Base-by-base conservation (phyloP, 2,329 filamentous ascomycete genomes). In the Aspergillus sp. region DNA sequence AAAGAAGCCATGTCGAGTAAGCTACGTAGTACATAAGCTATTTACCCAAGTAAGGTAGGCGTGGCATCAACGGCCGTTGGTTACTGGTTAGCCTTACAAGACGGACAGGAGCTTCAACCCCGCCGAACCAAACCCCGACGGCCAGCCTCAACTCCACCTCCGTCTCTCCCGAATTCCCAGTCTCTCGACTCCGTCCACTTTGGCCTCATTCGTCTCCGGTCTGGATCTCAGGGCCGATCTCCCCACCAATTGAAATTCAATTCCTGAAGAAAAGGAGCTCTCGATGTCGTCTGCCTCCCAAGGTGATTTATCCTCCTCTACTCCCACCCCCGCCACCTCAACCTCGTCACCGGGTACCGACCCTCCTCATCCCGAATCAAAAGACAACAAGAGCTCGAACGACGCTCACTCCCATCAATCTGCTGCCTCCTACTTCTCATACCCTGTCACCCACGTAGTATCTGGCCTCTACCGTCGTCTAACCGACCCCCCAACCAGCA, bases 401-500 rank as follows among this genome's bases (percentile, higher is more conserved):
- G 59, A 51, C 45, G 52, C 70, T 40, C 67, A 72, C 27, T 56
- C 64, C 53, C 70, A 75, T 41, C 64, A 64, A 65, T 73, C 76
- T 58, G 59, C 78, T 44, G 72, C 75, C 53, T 77, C 77, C 56
- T 82, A 81, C 64, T 74, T 82, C 62, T 76, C 80, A 39, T 81
- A 81, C 56, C 79, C 81, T 4, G 80, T 82, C 63, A 79, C 74
- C 43, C 78, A 81, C 66, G 80, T 82, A 47, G 77, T 82, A 67
- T 85, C 85, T 35, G 87, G 87, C 17, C 79, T 91, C 52, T 84
- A 90, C 62, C 84, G 89, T 37, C 87, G 88, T 59, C 84, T 91
- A 40, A 80, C 78, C 51, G 79, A 81, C 55, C 76, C 77, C 12
- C 66, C 64, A 11, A 47, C 59, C 49, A 39, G 56, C 44, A 64